These are phyloP conservation scores for Cephaloascus albidus DNA, from an alignment of 805 yeast genomes.

Conservation along the genomic window DNA sequence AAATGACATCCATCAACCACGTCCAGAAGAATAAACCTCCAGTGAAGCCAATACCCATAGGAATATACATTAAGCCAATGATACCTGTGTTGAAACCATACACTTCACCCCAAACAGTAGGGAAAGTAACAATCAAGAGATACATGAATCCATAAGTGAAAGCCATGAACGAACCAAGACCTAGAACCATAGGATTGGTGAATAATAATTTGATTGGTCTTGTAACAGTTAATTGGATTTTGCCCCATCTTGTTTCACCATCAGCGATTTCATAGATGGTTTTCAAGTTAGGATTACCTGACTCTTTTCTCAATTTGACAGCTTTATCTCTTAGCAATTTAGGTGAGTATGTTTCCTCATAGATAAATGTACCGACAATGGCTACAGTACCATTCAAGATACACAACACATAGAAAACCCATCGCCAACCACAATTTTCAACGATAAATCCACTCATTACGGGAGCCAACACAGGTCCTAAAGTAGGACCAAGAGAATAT, in stretches of 20 bases:
- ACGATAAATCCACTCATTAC: constrained; percentile 51
- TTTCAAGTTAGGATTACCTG: constrained; percentile 48
- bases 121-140: constrained; percentile 52
- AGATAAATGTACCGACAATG: constrained; percentile 35
- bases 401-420: constrained; percentile 55
- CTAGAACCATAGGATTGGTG: constrained; percentile 55
- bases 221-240: constrained; percentile 35
- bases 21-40: constrained; percentile 44
- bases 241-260: constrained; percentile 28
- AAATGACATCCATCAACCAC: constrained; percentile 28
- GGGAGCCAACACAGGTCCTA: constrained; percentile 65
- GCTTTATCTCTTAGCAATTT: constrained; percentile 39
- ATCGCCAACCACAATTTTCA: constrained; percentile 45
- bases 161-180: constrained; percentile 57
- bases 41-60: constrained; percentile 46
- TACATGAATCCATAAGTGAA: constrained; percentile 60
- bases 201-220: constrained; percentile 46
- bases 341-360: constrained; percentile 54
- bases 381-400: constrained; percentile 47
- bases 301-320: constrained; percentile 31
- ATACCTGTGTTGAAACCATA: constrained; percentile 41
- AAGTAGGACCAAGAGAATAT: constrained; percentile 51
- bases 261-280: constrained; percentile 55
- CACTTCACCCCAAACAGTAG: constrained; percentile 33
- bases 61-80: constrained; percentile 49